A percentile compares a stretch with the other conserved stretches of the same genome.
These are phyloP conservation scores for Citrullus mucosospermus DNA, from an alignment of 306 rosid species.

Conservation along the genomic window DNA sequence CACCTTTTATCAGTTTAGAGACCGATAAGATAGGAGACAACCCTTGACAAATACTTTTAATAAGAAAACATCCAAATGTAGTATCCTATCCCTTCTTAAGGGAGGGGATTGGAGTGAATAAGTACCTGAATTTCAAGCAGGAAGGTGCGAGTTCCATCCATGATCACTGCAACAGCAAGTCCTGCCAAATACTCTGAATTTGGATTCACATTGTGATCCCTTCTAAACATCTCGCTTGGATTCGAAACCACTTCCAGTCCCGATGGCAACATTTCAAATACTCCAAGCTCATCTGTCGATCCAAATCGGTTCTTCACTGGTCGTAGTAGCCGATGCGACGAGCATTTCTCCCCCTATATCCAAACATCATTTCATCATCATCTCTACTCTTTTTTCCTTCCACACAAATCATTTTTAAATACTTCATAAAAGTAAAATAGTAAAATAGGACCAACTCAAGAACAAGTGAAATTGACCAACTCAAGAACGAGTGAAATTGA, in stretches of 20 bases:
- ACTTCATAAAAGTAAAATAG: background rate
- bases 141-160: slow-evolving; percentile 91
- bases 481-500: background rate
- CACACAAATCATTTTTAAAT: background rate
- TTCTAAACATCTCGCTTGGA: slow-evolving; percentile 69
- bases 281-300: slow-evolving; percentile 95
- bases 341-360: slow-evolving; percentile 77
- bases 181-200: slow-evolving; percentile 74
- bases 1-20: too few species aligned
- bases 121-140: slow-evolving; percentile 84
- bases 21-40: background rate
- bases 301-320: slow-evolving; percentile 94
- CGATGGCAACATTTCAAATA: slow-evolving; percentile 72
- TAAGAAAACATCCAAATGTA: background rate
- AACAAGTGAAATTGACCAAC: background rate
- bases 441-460: background rate
- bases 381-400: background rate
- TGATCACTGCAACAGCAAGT: slow-evolving; percentile 66
- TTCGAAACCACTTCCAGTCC: slow-evolving; percentile 63
- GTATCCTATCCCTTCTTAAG: background rate
- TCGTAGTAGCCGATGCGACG: slow-evolving; percentile 78
- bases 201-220: slow-evolving; percentile 33
- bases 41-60: background rate
- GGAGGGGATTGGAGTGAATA: background rate
- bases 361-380: background rate